Percentiles rank a stretch among this genome's conserved stretches.
Evolutionary conservation across 495 filamentous ascomycete species (phyloP).

Genomic region (Penicillium goetzii): DNA sequence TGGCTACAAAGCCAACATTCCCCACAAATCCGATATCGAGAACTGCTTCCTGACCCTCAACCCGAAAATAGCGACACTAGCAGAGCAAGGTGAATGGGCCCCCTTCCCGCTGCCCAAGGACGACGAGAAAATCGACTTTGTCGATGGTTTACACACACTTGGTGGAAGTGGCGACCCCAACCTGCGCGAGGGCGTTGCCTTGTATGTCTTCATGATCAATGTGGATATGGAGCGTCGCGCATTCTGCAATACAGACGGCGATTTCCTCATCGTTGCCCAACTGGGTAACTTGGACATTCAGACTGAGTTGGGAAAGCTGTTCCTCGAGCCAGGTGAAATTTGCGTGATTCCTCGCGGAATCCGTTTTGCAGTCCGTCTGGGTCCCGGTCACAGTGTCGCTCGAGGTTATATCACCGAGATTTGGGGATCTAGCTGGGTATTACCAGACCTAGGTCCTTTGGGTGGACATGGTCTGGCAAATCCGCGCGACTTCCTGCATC

Average conservation of each 20-base stretch:
- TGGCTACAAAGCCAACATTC: conserved; percentile 39
- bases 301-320: conserved; percentile 47
- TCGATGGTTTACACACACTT: conserved; percentile 45
- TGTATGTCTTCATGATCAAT: conserved; percentile 23
- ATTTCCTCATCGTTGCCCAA: conserved; percentile 47
- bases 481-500: conserved; percentile 46
- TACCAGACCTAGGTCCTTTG: conserved; percentile 46
- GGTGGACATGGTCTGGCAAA: conserved; percentile 46
- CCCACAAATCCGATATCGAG: conserved; percentile 42
- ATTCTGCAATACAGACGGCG: conserved; percentile 47
- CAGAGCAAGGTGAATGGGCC: conserved; percentile 47
- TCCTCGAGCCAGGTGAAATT: conserved; percentile 47
- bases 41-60: conserved; percentile 48
- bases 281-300: conserved; percentile 47
- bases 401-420: conserved; percentile 48
- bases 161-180: conserved; percentile 39
- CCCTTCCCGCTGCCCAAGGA: conserved; percentile 43
- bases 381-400: conserved; percentile 25
- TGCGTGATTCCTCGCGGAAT: conserved; percentile 47
- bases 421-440: conserved; percentile 45
- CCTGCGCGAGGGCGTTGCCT: conserved; percentile 18
- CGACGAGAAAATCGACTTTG: conserved; percentile 43
- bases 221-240: conserved; percentile 32
- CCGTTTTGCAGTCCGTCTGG: conserved; percentile 36
- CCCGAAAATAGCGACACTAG: conserved; percentile 40